Evolutionary conservation across 257 asterid species (phyloP), one percentile per base, ranked within the genome.

Genomic region (Ligustrum vulgare): DNA sequence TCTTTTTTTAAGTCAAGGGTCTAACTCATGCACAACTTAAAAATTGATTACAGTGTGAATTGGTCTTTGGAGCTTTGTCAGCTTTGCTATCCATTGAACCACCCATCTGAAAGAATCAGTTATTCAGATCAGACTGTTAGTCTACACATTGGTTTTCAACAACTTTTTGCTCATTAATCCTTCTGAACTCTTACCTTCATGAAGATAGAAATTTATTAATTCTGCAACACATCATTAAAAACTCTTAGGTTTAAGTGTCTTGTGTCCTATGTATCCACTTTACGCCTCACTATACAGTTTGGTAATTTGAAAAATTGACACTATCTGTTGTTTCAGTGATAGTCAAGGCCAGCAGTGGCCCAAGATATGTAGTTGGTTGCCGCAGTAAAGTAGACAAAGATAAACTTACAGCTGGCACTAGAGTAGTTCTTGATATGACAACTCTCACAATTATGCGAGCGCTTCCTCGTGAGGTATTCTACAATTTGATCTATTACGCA

Each of bases 371-470:
- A 63, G 89, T 87, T 51, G 91, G 91, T 8, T 87, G 91, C 75
- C 89, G 91, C 78, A 87, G 67, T 78, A 87, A 87, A 84, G 88
- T 86, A 67, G 90, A 86, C 79, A 86, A 86, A 78, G 90, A 83
- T 73, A 86, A 86, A 70, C 72, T 86, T 43, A 81, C 86, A 65
- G 77, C 90, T 3, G 90, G 91, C 76, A 87, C 91, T n/a, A 80
- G 91, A 72, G 91, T 83, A 69, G 91, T 87, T 67, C 89, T 87
- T 37, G 91, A 87, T 77, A 87, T 87, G 91, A 87, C 89, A 7
- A 87, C 91, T 16, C 86, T 85, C 49, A 87, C 91, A 35, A 85
- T 87, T 71, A 87, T 87, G 89, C 82, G 89, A 66, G 86, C 91
- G 2, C 89, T 87, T 65, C 89, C 91, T 32, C 89, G 89, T 76